Percentiles rank a stretch among this genome's conserved stretches.
Conservation (phyloP, 1,284 basidiomycete genomes). For the Marasmius sp. region DNA sequence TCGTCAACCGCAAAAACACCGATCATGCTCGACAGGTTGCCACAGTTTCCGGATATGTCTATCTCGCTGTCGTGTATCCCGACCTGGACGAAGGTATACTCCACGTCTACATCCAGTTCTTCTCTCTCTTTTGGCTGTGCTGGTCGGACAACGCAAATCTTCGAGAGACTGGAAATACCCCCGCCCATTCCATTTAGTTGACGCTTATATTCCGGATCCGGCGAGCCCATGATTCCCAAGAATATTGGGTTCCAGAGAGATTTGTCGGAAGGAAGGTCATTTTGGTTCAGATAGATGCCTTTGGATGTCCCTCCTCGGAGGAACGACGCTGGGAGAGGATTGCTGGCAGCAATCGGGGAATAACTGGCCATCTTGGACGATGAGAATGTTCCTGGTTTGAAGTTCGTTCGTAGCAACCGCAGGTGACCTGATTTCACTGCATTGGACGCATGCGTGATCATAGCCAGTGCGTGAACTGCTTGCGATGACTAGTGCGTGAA, state of each 20-base stretch:
- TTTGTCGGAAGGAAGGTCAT: slow-evolving; percentile 48
- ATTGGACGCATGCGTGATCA: too few relatives aligned
- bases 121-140: slow-evolving; percentile 38
- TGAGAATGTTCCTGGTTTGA: too few relatives aligned
- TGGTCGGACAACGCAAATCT: slow-evolving; percentile 70
- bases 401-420: too few relatives aligned
- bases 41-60: slow-evolving; percentile 71
- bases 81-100: slow-evolving; percentile 66
- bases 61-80: slow-evolving; percentile 56
- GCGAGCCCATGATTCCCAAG: slow-evolving; percentile 81
- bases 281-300: slow-evolving; percentile 64
- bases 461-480: too few relatives aligned
- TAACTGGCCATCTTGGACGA: too few relatives aligned
- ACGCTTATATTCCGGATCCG: slow-evolving; percentile 68
- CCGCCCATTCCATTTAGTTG: slow-evolving; percentile 87
- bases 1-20: slow-evolving; percentile 68
- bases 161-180: slow-evolving; percentile 77
- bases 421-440: too few relatives aligned
- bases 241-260: slow-evolving; percentile 63
- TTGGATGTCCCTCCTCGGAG: slow-evolving; percentile 80
- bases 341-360: slow-evolving; percentile 16
- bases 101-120: slow-evolving; percentile 47
- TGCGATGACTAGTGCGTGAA: too few relatives aligned
- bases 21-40: slow-evolving; percentile 67
- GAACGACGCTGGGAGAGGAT: slow-evolving; percentile 59